Base-by-base conservation (phyloP, 345 rosid genomes). In the Sapria himalayana region DNA sequence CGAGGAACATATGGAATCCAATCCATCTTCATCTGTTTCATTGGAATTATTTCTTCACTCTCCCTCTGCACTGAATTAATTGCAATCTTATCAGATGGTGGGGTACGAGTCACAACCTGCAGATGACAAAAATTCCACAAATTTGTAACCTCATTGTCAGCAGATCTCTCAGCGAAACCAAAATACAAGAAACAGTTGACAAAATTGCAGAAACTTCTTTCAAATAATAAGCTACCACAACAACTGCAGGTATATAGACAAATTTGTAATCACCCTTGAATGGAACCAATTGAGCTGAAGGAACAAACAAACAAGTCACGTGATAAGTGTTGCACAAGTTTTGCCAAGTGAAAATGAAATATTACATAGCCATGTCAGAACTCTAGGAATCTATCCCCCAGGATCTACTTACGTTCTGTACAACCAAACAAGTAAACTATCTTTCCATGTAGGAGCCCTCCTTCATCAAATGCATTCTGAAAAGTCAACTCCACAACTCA, bases 1-100 rank as follows among this genome's bases (percentile, higher is more conserved):
- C 75, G 24, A 20, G 99, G 93, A 52, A 91, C 64, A 56, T 91
- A 91, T 4, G 99, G 99, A 52, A 74, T 66, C 99, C 99, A 84
- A 45, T 70, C 93, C 99, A 91, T 91, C 66, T 91, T 80, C 99
- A 91, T 91, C 50, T 76, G 65, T 48, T 71, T 91, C 99, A 91
- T 84, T n/a, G 95, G 95, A 66, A 91, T 48, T 59, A 84, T 84
- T 60, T 84, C 95, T 67, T 91, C 99, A 21, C 51, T 55, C 62
- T 77, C 99, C 61, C 85, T 80, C 58, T 91, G 99, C 70, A 91
- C 93, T 5, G 96, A 91, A 41, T 73, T 91, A 46, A 91, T 77
- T 34, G 92, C 99, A 47, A 91, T 84, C 70, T 77, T 77, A 66
- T 91, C 93, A 38, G 99, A 91, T 45, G 99, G 99, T 15, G 96